A percentile compares a stretch with the other conserved stretches of the same genome.
Evolutionary conservation across 2,329 filamentous ascomycete genomes (phyloP).

Genomic region (Rhytidhysteron rufulum): DNA sequence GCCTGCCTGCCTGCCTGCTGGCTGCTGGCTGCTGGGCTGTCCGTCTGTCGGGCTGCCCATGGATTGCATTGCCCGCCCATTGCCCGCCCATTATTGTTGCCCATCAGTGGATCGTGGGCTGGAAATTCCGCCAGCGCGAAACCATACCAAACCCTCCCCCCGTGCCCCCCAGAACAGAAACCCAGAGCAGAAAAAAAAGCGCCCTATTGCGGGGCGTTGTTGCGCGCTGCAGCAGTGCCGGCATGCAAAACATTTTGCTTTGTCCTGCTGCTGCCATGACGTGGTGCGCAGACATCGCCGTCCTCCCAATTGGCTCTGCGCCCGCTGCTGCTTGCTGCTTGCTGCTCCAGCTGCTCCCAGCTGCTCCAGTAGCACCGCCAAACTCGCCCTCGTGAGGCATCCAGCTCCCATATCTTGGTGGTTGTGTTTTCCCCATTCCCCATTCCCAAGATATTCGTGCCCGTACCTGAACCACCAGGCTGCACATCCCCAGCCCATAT

Average conservation of each 20-base stretch:
- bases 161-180: no score
- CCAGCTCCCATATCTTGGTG: slow-evolving; percentile 14
- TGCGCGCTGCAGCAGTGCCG: slow-evolving; percentile 1
- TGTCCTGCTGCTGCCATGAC: slow-evolving; percentile 10
- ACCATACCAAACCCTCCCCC: no score
- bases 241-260: slow-evolving; percentile 6
- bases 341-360: no score
- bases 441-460: neutral
- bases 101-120: no score
- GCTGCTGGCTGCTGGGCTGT: no score
- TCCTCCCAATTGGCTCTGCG: slow-evolving; percentile 9
- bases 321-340: no score
- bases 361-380: slow-evolving; percentile 26
- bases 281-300: slow-evolving; percentile 10
- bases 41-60: neutral
- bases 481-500: no score
- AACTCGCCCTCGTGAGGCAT: slow-evolving; percentile 23
- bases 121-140: neutral
- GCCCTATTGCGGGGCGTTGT: neutral
- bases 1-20: no score
- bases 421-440: slow-evolving; percentile 2
- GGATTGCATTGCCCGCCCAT: no score
- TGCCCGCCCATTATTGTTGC: no score
- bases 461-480: slow-evolving; percentile 4
- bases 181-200: neutral